Base-by-base conservation (phyloP, 1,139 yeast species). In the Pichia sp. region DNA sequence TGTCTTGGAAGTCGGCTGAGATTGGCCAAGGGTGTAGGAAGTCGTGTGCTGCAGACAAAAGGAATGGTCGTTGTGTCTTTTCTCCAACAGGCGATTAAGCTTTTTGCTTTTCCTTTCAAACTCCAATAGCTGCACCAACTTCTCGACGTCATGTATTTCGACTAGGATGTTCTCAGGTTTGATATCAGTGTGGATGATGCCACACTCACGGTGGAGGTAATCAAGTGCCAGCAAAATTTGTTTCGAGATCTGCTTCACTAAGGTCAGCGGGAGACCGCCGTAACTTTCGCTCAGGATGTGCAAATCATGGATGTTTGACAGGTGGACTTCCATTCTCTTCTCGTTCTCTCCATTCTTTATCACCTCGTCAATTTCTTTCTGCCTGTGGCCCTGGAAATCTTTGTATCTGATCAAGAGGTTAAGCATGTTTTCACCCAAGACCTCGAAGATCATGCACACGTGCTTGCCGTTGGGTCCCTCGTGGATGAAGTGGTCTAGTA, bases 121-220 rank as follows among this genome's bases (percentile, higher is more conserved):
- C 59, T 81, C 86, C 54, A 81, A 71, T 46, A 78, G 66, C 57
- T 74, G 73, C 16, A 84, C 86, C 48, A 84, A 79, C 51, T 76
- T 79, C 62, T 83, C 87, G 43, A 84, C 88, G 60, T 85, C 89
- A 40, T 85, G 84, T 56, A 85, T 82, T 61, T 84, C 89, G 63
- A 85, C 82, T 54, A 86, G 69, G 3, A 86, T 82, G 66, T 86
- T 86, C 64, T 86, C 95, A 0, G 93, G 93, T 64, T 86, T 86
- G 42, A 86, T 72, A 66, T 86, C 95, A 0, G 93, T 86, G 69
- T 86, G 95, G 52, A 86, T 84, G 13, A 86, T 81, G 19, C 93
- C 93, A 66, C 88, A 83, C 60, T 76, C 80, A 56, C 87, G 70
- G 68, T 86, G 95, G 64, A 86, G 70, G 66, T 79, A 85, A 64